Percentiles rank a stretch among this genome's conserved stretches.
These are phyloP conservation scores for Euphorbia celastroides DNA, from an alignment of 441 rosid genomes.

Conservation along the genomic window DNA sequence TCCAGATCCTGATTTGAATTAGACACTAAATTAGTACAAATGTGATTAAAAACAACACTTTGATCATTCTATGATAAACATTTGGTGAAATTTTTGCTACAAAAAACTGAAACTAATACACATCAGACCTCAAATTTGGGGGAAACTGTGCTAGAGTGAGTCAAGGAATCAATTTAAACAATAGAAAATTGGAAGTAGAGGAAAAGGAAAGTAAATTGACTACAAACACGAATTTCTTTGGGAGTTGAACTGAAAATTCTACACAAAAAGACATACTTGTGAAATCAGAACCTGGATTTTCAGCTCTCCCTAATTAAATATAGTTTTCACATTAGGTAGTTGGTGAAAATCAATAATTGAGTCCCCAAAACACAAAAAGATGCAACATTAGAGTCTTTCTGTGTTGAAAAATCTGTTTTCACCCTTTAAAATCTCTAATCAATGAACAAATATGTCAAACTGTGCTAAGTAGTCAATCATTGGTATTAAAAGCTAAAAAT, in stretches of 20 bases:
- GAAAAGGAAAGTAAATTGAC: background rate
- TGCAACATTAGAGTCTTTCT: background rate
- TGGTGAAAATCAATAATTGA: background rate
- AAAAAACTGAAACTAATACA: no score
- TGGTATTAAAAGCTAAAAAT: background rate
- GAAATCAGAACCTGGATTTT: background rate
- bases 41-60: background rate
- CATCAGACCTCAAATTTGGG: no score
- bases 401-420: background rate
- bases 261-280: background rate
- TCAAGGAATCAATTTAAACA: background rate
- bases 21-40: conserved; percentile 11
- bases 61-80: background rate
- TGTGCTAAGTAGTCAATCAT: background rate
- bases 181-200: background rate
- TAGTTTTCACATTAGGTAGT: background rate
- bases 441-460: background rate
- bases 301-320: background rate
- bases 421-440: background rate
- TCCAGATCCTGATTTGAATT: conserved; percentile 40
- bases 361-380: background rate
- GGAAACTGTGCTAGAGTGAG: background rate
- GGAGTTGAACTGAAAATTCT: background rate
- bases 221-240: background rate
- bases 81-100: no score